Percentiles rank a stretch among this genome's conserved stretches.
Conservation (phyloP, 345 rosid genomes). For the Durio zibethinus region DNA sequence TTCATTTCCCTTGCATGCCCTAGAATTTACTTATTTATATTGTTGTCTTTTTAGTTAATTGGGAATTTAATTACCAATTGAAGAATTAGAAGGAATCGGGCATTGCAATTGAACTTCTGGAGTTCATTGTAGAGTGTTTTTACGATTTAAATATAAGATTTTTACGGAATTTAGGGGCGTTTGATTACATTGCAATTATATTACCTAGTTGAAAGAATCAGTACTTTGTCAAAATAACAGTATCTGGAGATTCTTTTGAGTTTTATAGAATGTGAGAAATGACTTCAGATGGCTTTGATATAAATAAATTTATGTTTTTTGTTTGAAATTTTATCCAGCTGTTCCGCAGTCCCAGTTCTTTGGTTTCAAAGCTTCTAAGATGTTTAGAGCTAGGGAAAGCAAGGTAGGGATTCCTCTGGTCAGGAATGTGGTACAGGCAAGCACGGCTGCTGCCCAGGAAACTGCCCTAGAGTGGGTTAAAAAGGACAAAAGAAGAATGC, state of each 20-base stretch:
- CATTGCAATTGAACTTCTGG: not conserved
- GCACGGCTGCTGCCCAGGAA: constrained; percentile 56
- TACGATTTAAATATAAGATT: not conserved
- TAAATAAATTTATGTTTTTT: not conserved
- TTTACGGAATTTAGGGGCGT: not conserved
- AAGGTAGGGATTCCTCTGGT: constrained; percentile 41
- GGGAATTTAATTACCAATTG: not conserved
- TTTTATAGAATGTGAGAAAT: not conserved
- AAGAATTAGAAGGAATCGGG: not conserved
- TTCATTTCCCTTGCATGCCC: not conserved
- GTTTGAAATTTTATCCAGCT: constrained; percentile 34
- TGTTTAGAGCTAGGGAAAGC: constrained; percentile 41
- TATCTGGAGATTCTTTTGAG: not conserved
- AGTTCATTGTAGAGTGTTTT: not conserved
- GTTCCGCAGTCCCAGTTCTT: constrained; percentile 49
- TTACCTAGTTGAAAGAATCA: not conserved
- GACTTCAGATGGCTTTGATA: not conserved
- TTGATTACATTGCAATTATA: not conserved
- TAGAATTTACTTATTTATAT: not conserved
- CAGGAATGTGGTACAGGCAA: constrained; percentile 60
- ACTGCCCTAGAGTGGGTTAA: constrained; percentile 54
- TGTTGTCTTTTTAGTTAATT: not conserved
- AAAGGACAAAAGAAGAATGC: constrained; percentile 84
- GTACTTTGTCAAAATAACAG: not conserved
- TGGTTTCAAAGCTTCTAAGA: constrained; percentile 43